A percentile compares a stretch with the other conserved stretches of the same genome.
Evolutionary conservation across 176 grass and related monocot genomes (phyloP).

Genomic region (Cymbopogon citratus): DNA sequence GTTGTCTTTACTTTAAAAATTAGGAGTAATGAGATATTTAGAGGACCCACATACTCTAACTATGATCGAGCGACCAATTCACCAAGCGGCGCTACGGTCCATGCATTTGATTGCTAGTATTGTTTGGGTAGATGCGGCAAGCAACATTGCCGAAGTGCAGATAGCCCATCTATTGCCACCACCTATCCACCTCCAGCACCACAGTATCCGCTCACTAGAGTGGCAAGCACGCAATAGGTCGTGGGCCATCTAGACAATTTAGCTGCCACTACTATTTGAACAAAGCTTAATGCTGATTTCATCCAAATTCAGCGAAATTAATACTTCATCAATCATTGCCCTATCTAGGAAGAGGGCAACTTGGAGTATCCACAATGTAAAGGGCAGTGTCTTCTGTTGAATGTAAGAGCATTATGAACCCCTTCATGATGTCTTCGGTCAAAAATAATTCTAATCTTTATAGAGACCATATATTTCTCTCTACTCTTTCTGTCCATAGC

Average conservation of each 20-base stretch:
- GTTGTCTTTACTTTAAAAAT: too few relatives aligned
- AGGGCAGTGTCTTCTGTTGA: conserved; percentile 74
- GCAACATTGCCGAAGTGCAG: too few relatives aligned
- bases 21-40: too few relatives aligned
- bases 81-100: too few relatives aligned
- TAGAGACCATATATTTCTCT: conserved; percentile 82
- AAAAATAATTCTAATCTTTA: conserved; percentile 69
- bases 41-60: too few relatives aligned
- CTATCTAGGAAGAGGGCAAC: conserved; percentile 76
- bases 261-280: conserved; percentile 41
- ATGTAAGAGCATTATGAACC: conserved; percentile 73
- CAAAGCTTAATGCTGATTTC: conserved; percentile 61
- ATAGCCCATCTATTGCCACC: conserved; percentile 75
- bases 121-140: too few relatives aligned
- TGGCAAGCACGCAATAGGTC: conserved; percentile 62
- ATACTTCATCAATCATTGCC: conserved; percentile 73
- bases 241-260: conserved; percentile 59
- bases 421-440: conserved; percentile 70
- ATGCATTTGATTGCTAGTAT: too few relatives aligned
- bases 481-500: conserved; percentile 78
- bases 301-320: conserved; percentile 66
- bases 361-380: conserved; percentile 71
- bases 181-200: conserved; percentile 88
- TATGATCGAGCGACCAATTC: too few relatives aligned
- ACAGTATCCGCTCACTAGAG: conserved; percentile 67